These are phyloP conservation scores for Arabidopsis hybrid DNA, from an alignment of 441 rosid genomes.

Conservation along the genomic window DNA sequence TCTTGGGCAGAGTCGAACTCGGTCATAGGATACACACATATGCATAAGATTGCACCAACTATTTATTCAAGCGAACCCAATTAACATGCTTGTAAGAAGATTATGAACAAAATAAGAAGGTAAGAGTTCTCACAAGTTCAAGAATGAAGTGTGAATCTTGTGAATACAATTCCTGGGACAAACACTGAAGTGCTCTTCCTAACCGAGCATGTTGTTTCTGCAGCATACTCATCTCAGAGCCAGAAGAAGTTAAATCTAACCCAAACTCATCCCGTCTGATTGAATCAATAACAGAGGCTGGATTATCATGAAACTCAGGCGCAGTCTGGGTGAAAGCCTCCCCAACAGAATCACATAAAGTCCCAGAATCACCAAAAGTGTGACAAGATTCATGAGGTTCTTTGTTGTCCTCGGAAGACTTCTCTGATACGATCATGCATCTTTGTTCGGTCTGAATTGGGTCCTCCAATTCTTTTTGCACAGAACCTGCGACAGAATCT, in stretches of 20 bases:
- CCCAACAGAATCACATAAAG: slow-evolving; percentile 43
- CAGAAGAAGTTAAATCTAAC: slow-evolving; percentile 72
- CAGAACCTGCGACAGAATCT: slow-evolving; percentile 39
- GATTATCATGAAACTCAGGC: slow-evolving; percentile 49
- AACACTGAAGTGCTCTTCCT: slow-evolving; percentile 99
- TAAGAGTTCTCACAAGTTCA: slow-evolving; percentile 77
- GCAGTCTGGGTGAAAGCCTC: slow-evolving; percentile 44
- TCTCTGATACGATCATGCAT: slow-evolving; percentile 32
- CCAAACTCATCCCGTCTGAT: slow-evolving; percentile 98
- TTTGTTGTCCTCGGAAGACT: slow-evolving; percentile 33
- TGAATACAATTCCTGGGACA: slow-evolving; percentile 97
- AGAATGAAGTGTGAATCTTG: slow-evolving; percentile 99
- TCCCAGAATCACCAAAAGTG: slow-evolving; percentile 41
- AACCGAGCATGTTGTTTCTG: slow-evolving; percentile 99
- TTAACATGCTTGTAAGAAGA: slow-evolving; percentile 25
- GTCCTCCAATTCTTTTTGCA: slow-evolving; percentile 47
- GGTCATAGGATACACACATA: slow-evolving; percentile 4
- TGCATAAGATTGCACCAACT: slow-evolving; percentile 19
- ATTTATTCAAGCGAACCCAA: slow-evolving; percentile 14
- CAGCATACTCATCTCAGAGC: slow-evolving; percentile 75
- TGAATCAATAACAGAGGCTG: slow-evolving; percentile 69
- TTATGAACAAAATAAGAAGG: slow-evolving; percentile 23
- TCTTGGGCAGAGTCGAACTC: slow-evolving; percentile 8
- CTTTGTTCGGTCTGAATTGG: slow-evolving; percentile 41
- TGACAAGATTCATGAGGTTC: slow-evolving; percentile 43